Base-by-base conservation (phyloP, 2,329 filamentous ascomycete species). In the Davidsoniella neocaledoniae region DNA sequence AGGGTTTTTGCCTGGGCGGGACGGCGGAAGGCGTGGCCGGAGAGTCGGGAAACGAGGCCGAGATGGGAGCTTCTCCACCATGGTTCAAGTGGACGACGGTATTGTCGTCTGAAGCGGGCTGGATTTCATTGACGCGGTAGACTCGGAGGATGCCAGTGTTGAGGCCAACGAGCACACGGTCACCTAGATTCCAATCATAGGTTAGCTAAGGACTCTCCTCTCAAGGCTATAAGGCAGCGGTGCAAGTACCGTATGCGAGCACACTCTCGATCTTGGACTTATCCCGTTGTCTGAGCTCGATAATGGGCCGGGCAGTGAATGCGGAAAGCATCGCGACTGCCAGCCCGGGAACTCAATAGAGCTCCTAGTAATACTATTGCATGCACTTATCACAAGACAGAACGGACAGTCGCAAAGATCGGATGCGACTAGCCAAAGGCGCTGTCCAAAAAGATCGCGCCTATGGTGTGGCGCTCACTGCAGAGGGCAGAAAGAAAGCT, bases 191-290 rank as follows among this genome's bases (percentile, higher is more conserved):
- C 37, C 37, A 23, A n/a, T 42, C 39, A 47, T 43, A 55, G 53
- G 10, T 50, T 48, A 43, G 26, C 17, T 29, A 10, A 19, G 38
- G 16, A 38, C 36, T n/a, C 16, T 33, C 10, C 8, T 21, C 23
- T 10, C 16, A 12, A 9, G 23, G 5, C 3, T 14, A 46, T 16
- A 29, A 10, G 14, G 37, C 16, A 9, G 23, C 6, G 17, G n/a
- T 29, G 17, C 7, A 54, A 65, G 52, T 72, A 86, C 83, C 87
- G 66, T 94, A 86, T 54, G 90, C 86, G 44, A 96, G 74, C 57
- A 98, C 86, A 46, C 86, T 91, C 68, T 98, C 91, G 67, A 98
- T 94, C 72, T 83, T 91, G 57, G 86, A 93, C 72, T 93, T 95
- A 77, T 96, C 90, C 66, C 86, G 82, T 66, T 81, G 80, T 69